These are phyloP conservation scores for Pseudomonodictys pantanalensis DNA, from an alignment of 495 filamentous ascomycete genomes.

Conservation along the genomic window DNA sequence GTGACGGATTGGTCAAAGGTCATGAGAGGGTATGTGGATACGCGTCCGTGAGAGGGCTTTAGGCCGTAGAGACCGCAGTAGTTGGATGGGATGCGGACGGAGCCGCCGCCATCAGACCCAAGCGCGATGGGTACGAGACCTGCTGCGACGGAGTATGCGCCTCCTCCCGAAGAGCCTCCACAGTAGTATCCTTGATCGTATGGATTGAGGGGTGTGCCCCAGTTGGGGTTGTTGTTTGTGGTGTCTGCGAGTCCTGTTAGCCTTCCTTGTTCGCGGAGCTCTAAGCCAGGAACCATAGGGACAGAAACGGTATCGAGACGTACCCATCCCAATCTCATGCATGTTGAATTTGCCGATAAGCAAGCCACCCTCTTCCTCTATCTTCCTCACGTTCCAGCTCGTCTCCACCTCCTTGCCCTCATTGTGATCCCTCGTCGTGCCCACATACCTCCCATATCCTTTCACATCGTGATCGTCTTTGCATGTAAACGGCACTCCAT, in stretches of 20 bases:
- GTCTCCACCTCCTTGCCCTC: slow-evolving; percentile 52
- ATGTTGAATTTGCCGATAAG: slow-evolving; percentile 84
- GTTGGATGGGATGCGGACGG: slow-evolving; percentile 73
- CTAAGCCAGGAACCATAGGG: neutral
- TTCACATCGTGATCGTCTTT: slow-evolving; percentile 81
- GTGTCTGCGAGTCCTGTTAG: slow-evolving; percentile 52
- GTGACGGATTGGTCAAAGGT: slow-evolving; percentile 61
- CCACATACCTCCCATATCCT: slow-evolving; percentile 64
- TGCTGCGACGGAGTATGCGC: slow-evolving; percentile 70
- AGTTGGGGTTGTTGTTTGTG: slow-evolving; percentile 76
- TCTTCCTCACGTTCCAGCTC: slow-evolving; percentile 71
- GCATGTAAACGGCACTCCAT: slow-evolving; percentile 82
- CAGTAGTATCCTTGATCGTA: slow-evolving; percentile 77
- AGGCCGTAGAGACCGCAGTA: slow-evolving; percentile 89
- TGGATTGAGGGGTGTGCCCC: slow-evolving; percentile 81
- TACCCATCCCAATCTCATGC: slow-evolving; percentile 82
- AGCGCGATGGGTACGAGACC: slow-evolving; percentile 80
- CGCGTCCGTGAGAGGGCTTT: slow-evolving; percentile 77
- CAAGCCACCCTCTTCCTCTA: slow-evolving; percentile 75
- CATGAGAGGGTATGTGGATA: slow-evolving; percentile 60
- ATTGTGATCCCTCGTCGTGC: slow-evolving; percentile 46
- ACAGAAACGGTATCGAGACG: slow-evolving; percentile 18
- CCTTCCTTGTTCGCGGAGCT: neutral
- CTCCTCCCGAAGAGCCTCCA: slow-evolving; percentile 84
- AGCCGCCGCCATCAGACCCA: slow-evolving; percentile 85